Percentiles rank a stretch among this genome's conserved stretches.
phyloP scores from a whole-genome alignment of 805 yeast species.

The Candida saitoana region DNA sequence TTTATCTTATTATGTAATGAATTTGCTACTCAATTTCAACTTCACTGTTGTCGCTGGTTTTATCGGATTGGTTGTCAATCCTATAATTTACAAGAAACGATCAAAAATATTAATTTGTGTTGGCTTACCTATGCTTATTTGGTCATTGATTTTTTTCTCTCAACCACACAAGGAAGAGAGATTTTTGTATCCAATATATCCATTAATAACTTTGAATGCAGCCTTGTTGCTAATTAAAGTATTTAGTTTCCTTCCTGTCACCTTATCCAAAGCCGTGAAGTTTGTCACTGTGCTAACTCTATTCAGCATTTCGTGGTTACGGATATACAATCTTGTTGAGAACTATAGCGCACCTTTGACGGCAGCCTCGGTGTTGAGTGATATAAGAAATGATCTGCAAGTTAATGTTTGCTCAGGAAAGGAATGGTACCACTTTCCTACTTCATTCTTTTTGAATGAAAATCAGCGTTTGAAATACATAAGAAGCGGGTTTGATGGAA shows the following conservation, averaged over 20 bases:
- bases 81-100: constrained; percentile 11
- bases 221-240: constrained; percentile 40
- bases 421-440: constrained; percentile 93
- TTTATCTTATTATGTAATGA: constrained; percentile 61
- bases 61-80: constrained; percentile 31
- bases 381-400: not conserved
- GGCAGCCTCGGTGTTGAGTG: constrained; percentile 40
- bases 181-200: constrained; percentile 81
- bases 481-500: constrained; percentile 75
- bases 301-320: constrained; percentile 28
- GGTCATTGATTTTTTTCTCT: constrained; percentile 61
- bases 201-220: constrained; percentile 60
- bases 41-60: constrained; percentile 41
- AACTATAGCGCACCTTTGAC: constrained; percentile 74
- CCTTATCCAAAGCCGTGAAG: not conserved
- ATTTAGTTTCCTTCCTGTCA: constrained; percentile 6
- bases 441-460: constrained; percentile 74
- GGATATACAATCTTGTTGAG: constrained; percentile 56
- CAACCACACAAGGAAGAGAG: constrained; percentile 96
- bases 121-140: constrained; percentile 52
- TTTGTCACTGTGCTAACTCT: not conserved
- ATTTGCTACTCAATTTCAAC: constrained; percentile 74
- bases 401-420: constrained; percentile 80
- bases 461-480: constrained; percentile 64
- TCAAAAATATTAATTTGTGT: constrained; percentile 13